Evolutionary conservation across 2,329 filamentous ascomycete species (phyloP), one percentile per base, ranked within the genome.

Genomic region (Bipolaris gigantea): DNA sequence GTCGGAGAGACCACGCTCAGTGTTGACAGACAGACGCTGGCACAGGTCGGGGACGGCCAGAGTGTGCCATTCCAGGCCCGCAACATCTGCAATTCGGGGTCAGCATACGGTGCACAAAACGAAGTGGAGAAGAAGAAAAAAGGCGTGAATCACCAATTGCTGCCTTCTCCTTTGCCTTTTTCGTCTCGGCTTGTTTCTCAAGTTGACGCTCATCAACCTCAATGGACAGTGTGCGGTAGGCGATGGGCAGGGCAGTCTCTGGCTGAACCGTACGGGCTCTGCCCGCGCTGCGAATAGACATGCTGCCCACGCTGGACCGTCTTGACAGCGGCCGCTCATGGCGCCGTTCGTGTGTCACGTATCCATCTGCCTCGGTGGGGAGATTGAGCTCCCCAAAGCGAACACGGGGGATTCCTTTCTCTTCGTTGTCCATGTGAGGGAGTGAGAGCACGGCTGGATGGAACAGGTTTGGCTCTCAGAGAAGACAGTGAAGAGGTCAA

Each of bases 41-140:
- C 82, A 79, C n/a, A 89, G 75, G 53, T 88, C 84, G 6, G 83
- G 76, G 11, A 79, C 65, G 0, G 83, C 71, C 10, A 89, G 74
- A 0, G 76, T 84, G 70, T 91, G 88, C 85, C 88, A 89, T 64
- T 89, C 85, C 45, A 90, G 78, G 53, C 81, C 79, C 46, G 80
- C 82, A 4, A 73, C 63, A 47, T 73, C 67, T 72, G 38, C 9
- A 32, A 3, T 5, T 0, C 2, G 1, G 6, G 19, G 55, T 65
- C 23, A 72, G 70, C 41, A 27, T 38, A 34, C 43, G 53, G 32
- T 36, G 8, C 16, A 2, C 30, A 5, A 6, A 5, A 43, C 6
- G 4, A 27, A 16, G 15, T n/a, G n/a, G n/a, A n/a, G n/a, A n/a
- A n/a, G n/a, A n/a, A 6, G 0, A 8, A 8, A 15, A 41, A 32